Base-by-base conservation (phyloP, 768 basidiomycete species). In the Mycena maculata region DNA sequence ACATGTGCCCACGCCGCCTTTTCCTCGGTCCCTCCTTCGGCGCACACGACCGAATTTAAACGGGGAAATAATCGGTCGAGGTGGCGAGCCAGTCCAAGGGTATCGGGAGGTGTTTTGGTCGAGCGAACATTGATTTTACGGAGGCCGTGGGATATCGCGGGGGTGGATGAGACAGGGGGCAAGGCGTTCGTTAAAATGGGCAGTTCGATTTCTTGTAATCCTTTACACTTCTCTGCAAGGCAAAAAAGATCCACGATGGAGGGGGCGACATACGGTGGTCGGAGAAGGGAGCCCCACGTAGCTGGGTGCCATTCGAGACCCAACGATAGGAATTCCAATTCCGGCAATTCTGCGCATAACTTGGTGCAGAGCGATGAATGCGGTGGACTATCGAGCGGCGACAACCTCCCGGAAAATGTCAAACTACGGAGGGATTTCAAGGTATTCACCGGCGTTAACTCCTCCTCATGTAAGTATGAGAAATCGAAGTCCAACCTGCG, bases 61-160 rank as follows among this genome's bases (percentile, higher is more conserved):
- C 36, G 31, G 30, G 62, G 62, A 28, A 63, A 63, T 22, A 63
- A 10, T 16, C 44, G 52, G 28, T 55, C 62, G 2, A 63, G 36
- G 47, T 56, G 27, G 2, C 62, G 28, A 13, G 53, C 62, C 2
- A 63, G 25, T 6, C 23, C 18, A 2, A 63, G 27, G 4, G 20
- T 12, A 15, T 63, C 42, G 18, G 2, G 25, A 5, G 22, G 42
- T 1, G 22, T 38, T 23, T 36, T 36, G 36, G 44, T n/a, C 4
- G 25, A 36, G 27, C 36, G 31, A 12, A 56, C 27, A 16, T 2
- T 7, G 20, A 63, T 16, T 9, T 22, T 41, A 3, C 53, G 7
- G 2, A 63, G 45, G 11, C 9, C 31, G 4, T 48, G 53, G 2
- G 44, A 38, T 0, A 63, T 5, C 20, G 62, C 33, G 18, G n/a